Evolutionary conservation across 495 filamentous ascomycete genomes (phyloP).

Genomic region (Talaromyces adpressus): DNA sequence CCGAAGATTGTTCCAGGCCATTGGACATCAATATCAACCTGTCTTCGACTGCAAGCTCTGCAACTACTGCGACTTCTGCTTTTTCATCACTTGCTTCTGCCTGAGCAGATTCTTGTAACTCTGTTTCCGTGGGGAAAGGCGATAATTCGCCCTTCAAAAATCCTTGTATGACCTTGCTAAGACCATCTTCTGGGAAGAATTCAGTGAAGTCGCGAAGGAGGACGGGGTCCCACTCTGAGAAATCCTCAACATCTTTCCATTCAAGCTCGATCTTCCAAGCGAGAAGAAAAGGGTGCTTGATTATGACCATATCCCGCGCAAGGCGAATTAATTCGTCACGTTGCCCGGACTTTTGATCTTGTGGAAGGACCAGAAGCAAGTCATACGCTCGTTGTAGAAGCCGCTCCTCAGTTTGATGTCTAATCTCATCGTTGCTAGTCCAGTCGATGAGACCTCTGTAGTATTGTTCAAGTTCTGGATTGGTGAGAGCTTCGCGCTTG

Average conservation of each 20-base stretch:
- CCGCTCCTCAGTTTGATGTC: slow-evolving; percentile 85
- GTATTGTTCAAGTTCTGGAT: slow-evolving; percentile 62
- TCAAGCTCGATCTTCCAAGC: slow-evolving; percentile 89
- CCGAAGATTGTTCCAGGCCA: slow-evolving; percentile 59
- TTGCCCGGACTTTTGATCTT: slow-evolving; percentile 59
- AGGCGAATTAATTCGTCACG: slow-evolving; percentile 62
- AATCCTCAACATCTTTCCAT: slow-evolving; percentile 73
- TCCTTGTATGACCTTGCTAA: slow-evolving; percentile 70
- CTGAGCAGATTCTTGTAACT: slow-evolving; percentile 22
- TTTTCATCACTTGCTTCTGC: slow-evolving; percentile 26
- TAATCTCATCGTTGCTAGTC: slow-evolving; percentile 76
- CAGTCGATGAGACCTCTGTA: slow-evolving; percentile 84
- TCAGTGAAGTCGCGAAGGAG: slow-evolving; percentile 70
- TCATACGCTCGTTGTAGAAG: slow-evolving; percentile 77
- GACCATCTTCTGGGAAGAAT: slow-evolving; percentile 78
- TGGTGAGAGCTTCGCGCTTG: slow-evolving; percentile 69
- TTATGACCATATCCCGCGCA: slow-evolving; percentile 87
- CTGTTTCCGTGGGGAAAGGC: slow-evolving; percentile 54
- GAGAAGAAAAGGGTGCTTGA: slow-evolving; percentile 83
- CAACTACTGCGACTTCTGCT: slow-evolving; percentile 29
- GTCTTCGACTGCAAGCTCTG: slow-evolving; percentile 59
- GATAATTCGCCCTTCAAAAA: slow-evolving; percentile 80
- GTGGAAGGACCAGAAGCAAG: slow-evolving; percentile 56
- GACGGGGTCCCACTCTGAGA: slow-evolving; percentile 64
- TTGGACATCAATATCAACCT: slow-evolving; percentile 75